A percentile compares a stretch with the other conserved stretches of the same genome.
phyloP scores from a whole-genome alignment of 495 filamentous ascomycete species.

The Xylaria intraflava region DNA sequence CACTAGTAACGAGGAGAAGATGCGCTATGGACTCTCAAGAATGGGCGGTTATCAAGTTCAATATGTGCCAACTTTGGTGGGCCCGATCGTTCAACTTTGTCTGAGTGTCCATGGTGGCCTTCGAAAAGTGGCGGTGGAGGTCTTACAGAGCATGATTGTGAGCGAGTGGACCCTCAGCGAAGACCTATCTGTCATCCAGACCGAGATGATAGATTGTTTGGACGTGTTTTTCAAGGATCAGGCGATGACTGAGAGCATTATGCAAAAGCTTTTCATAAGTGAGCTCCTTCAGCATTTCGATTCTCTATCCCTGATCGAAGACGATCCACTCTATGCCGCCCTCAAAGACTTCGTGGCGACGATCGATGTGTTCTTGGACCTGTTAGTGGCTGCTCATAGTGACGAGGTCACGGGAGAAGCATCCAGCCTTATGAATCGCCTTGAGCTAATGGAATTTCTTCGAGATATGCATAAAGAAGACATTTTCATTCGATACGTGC shows the following conservation, averaged over 20 bases:
- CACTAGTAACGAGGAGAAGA: constrained; percentile 64
- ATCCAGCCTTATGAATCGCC: constrained; percentile 71
- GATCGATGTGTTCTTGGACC: constrained; percentile 83
- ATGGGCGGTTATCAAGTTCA: constrained; percentile 97
- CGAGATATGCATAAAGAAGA: constrained; percentile 96
- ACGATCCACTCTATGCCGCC: constrained; percentile 70
- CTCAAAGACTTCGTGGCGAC: constrained; percentile 72
- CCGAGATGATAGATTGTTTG: constrained; percentile 92
- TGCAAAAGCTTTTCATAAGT: constrained; percentile 85
- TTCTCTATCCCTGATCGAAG: constrained; percentile 53
- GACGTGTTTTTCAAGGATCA: constrained; percentile 88
- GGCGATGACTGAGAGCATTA: constrained; percentile 75
- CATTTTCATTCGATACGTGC: constrained; percentile 94
- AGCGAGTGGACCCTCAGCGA: constrained; percentile 97
- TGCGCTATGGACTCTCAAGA: constrained; percentile 68
- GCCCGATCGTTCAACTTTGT: constrained; percentile 88
- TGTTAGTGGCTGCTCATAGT: constrained; percentile 87
- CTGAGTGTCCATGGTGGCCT: constrained; percentile 92
- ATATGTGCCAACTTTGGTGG: constrained; percentile 87
- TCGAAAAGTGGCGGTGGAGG: constrained; percentile 81
- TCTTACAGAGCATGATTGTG: constrained; percentile 95
- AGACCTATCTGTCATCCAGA: constrained; percentile 85
- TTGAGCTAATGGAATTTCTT: constrained; percentile 93
- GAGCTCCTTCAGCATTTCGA: constrained; percentile 82
- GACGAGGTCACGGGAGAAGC: constrained; percentile 64